Conservation (phyloP, 805 yeast genomes). For the Saccharomycopsis javanensis region DNA sequence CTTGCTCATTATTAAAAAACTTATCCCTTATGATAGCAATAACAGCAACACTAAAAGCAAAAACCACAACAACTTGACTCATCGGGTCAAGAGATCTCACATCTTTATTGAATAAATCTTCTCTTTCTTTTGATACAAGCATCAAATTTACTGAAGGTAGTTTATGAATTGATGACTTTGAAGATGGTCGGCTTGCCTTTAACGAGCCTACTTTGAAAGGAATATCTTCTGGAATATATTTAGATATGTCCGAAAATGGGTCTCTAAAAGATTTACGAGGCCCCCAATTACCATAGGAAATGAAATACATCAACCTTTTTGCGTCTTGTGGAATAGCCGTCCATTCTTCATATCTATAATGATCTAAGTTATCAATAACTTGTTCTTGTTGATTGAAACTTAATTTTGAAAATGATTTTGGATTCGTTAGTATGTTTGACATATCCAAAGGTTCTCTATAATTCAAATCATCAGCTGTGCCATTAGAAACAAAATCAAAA, state of each 20-base stretch:
- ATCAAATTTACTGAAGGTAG: constrained; percentile 33
- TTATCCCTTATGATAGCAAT: constrained; percentile 50
- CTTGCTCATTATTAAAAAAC: constrained; percentile 6
- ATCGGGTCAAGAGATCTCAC: constrained; percentile 45
- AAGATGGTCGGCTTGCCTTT: constrained; percentile 24
- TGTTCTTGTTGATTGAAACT: constrained; percentile 49
- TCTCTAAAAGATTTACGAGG: constrained; percentile 47
- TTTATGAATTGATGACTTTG: constrained; percentile 25
- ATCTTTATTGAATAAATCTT: constrained; percentile 36
- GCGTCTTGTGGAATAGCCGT: constrained; percentile 35
- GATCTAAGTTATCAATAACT: constrained; percentile 39
- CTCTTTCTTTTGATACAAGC: constrained; percentile 36
- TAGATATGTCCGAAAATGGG: constrained; percentile 31
- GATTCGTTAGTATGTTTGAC: constrained; percentile 32
- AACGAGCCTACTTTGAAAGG: constrained; percentile 37
- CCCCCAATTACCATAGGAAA: constrained; percentile 65
- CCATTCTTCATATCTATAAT: constrained; percentile 46
- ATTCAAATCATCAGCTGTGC: constrained; percentile 11
- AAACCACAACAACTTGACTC: constrained; percentile 43
- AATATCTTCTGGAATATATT: constrained; percentile 42
- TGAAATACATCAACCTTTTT: constrained; percentile 49
- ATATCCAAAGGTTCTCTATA: constrained; percentile 39
- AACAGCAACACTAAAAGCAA: constrained; percentile 37
- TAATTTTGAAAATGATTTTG: constrained; percentile 26
- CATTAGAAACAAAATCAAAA: constrained; percentile 25